Base-by-base conservation (phyloP, 2,329 filamentous ascomycete species). In the Penicillium sp. region DNA sequence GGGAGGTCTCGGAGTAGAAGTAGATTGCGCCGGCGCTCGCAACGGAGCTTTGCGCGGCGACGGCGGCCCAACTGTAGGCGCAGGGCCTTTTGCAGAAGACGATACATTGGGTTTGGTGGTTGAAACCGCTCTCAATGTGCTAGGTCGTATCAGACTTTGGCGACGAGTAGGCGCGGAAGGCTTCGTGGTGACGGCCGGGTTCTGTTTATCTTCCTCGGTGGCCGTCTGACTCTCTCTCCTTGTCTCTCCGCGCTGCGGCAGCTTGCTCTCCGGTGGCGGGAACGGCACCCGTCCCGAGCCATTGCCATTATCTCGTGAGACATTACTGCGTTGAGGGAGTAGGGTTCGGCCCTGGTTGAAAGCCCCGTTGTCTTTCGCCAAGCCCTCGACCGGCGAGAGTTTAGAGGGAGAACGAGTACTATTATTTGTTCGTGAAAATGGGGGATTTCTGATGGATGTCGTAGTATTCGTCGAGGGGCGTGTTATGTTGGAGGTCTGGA, bases 71-170 rank as follows among this genome's bases (percentile, higher is more conserved):
- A 54, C 43, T 9, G 52, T 51, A 27, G 55, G 45, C 6, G 53
- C 49, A n/a, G 58, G 26, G 16, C 52, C 36, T 44, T 60, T 60
- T 9, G 53, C 40, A n/a, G 51, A 52, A 6, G 54, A 47, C 16
- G 59, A 20, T 20, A 20, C 45, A 41, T 47, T 42, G 24, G 46
- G 55, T 24, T 55, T 49, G 22, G 49, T 55, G 20, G 49, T 55
- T 6, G 50, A 36, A 18, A 55, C 46, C 1, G 51, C 43, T 31
- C 56, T 64, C 40, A 59, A 42, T 11, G 57, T 48, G 23, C 44
- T 54, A n/a, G 63, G 62, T 28, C 60, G 58, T 37, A 62, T 51
- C 36, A 67, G 47, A 51, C 60, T 66, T 45, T 62, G 63, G 9
- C 63, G 64, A 37, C 64, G 61, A 32, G 42, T 46, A 11, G 54